These are phyloP conservation scores for Nannochloris sp. DNA, from an alignment of 139 green algal species.

Conservation along the genomic window DNA sequence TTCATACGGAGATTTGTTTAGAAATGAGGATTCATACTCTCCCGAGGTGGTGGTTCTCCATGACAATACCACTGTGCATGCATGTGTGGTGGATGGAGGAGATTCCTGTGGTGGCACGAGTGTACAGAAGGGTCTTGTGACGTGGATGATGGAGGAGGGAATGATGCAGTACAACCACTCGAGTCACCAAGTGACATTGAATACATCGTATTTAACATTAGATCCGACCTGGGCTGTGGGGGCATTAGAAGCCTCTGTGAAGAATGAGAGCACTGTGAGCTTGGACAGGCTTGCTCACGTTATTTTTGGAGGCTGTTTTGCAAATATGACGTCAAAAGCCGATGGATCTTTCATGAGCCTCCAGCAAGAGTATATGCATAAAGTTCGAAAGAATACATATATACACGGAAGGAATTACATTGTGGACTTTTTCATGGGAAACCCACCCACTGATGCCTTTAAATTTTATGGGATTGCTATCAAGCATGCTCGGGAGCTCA, in stretches of 20 bases:
- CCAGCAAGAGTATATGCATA: not conserved
- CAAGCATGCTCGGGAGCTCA: slow-evolving; percentile 25
- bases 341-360: not conserved
- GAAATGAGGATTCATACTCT: no score
- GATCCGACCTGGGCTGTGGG: not conserved
- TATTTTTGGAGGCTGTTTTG: not conserved
- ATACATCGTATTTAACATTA: not conserved
- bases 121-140: no score
- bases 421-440: not conserved
- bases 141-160: no score
- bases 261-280: not conserved
- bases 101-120: no score
- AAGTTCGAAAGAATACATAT: not conserved
- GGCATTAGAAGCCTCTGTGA: not conserved
- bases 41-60: no score
- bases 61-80: no score
- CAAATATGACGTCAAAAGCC: not conserved
- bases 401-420: not conserved
- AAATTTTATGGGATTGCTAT: slow-evolving; percentile 15
- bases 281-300: not conserved
- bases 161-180: no score
- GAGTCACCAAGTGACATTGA: not conserved
- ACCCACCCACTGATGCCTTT: not conserved
- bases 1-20: no score
- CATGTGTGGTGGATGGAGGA: no score